A percentile compares a stretch with the other conserved stretches of the same genome.
These are phyloP conservation scores for Hypoxylon sp. DNA, from an alignment of 2,329 filamentous ascomycete genomes.

Conservation along the genomic window DNA sequence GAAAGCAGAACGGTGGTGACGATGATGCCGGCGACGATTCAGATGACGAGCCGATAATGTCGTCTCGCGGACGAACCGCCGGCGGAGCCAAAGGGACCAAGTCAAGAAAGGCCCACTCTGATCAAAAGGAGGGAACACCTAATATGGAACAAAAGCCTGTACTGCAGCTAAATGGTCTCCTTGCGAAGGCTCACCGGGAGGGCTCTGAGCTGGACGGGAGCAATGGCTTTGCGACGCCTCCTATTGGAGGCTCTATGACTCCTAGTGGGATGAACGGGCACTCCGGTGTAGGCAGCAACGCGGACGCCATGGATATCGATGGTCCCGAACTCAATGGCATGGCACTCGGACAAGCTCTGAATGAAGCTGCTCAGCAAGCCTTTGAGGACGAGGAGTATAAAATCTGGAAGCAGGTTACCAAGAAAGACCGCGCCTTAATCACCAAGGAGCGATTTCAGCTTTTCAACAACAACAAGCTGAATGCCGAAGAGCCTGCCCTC, in stretches of 20 bases:
- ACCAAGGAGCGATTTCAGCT: conserved; percentile 86
- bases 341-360: conserved; percentile 68
- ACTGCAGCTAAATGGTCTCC: conserved; percentile 70
- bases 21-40: conserved; percentile 88
- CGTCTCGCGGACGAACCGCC: conserved; percentile 89
- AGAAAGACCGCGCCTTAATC: conserved; percentile 88
- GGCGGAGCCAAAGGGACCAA: conserved; percentile 81
- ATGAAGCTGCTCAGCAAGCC: conserved; percentile 74
- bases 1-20: conserved; percentile 85
- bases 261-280: conserved; percentile 75
- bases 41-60: conserved; percentile 98
- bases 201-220: conserved; percentile 87
- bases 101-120: conserved; percentile 75
- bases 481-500: conserved; percentile 86
- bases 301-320: conserved; percentile 88
- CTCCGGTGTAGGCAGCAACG: conserved; percentile 74
- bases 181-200: conserved; percentile 66
- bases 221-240: conserved; percentile 87
- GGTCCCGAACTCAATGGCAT: conserved; percentile 74
- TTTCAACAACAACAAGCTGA: conserved; percentile 85
- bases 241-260: conserved; percentile 76
- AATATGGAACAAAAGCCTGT: conserved; percentile 76
- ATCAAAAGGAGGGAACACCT: conserved; percentile 81
- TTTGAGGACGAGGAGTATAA: conserved; percentile 96
- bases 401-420: conserved; percentile 98